Evolutionary conservation across 352 stramenopile species (phyloP), one percentile per base, ranked within the genome.

Genomic region (Phytophthora niederhauseri): DNA sequence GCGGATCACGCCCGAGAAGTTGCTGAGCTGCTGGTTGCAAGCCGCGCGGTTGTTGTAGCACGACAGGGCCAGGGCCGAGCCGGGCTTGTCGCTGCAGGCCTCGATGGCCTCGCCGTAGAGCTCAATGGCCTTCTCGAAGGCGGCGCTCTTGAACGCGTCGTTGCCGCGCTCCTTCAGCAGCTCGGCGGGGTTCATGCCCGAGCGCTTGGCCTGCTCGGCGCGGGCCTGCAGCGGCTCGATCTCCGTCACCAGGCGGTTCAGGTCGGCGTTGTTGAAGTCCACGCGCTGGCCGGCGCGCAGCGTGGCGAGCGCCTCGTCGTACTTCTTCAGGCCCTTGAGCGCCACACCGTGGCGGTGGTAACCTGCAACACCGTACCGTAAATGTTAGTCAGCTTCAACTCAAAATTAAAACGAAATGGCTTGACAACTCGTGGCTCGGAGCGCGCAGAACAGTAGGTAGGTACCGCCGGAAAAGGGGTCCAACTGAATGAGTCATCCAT

Each of bases 11-110:
- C 85, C 94, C 51, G 97, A 97, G 78, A 98, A 99, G 82, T 98
- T 98, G 78, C 90, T 98, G 64, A 99, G 95, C 87, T 98, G 95
- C 82, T 99, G 97, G 92, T 98, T 95, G 81, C 96, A 99, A 56
- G 96, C 96, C 30, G 96, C 91, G 73, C 96, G 93, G 72, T 99
- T 99, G 75, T 96, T 94, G 80, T 96, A 97, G 69, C 93, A 97
- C 77, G 97, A 98, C 58, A 99, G 76, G 8, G 93, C 87, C 34
- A 99, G 67, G 6, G 89, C 75, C 50, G 85, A 93, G 43, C 80
- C 72, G 38, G 89, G 81, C 66, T 91, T 83, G 50, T 96, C 80
- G 57, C 53, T 79, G 63, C 64, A 77, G 8, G 83, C 83, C 34
- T 98, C 92, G 41, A 99, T 85, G 53, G 93, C 97, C 80, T 98